Conservation (phyloP, 495 filamentous ascomycete genomes). For the Friedmanniomyces simplex region DNA sequence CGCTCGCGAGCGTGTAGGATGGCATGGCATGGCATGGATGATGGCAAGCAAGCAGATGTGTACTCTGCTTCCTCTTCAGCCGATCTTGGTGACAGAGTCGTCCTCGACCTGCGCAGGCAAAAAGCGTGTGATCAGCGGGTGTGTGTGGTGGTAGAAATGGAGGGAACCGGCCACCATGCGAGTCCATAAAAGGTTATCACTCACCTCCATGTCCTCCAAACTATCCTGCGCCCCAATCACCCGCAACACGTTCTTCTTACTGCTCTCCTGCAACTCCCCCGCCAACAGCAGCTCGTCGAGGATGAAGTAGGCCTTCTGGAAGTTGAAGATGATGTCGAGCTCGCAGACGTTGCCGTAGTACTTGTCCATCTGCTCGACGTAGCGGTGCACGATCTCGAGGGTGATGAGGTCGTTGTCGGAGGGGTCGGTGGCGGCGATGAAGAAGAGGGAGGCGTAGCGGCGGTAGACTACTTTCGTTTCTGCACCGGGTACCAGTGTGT, state of each 20-base stretch:
- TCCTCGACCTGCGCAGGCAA: conserved; percentile 69
- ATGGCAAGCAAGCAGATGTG: background rate
- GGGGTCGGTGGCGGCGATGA: conserved; percentile 91
- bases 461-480: conserved; percentile 98
- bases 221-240: conserved; percentile 93
- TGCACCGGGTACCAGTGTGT: conserved; percentile 30
- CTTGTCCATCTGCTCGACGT: conserved; percentile 99
- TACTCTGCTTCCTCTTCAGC: conserved; percentile 8
- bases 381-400: conserved; percentile 95
- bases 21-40: background rate
- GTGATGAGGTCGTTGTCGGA: conserved; percentile 97
- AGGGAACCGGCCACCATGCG: background rate
- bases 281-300: conserved; percentile 92
- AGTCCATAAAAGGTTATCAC: conserved; percentile 31
- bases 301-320: conserved; percentile 99
- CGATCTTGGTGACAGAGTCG: conserved; percentile 85
- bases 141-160: background rate
- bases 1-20: background rate
- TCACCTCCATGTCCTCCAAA: conserved; percentile 94
- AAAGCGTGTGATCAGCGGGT: conserved; percentile 41
- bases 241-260: conserved; percentile 94
- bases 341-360: conserved; percentile 99
- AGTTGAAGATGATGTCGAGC: conserved; percentile 98
- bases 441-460: conserved; percentile 96
- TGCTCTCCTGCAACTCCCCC: conserved; percentile 97